Percentiles rank a stretch among this genome's conserved stretches.
These are phyloP conservation scores for Trichophyton equinum DNA, from an alignment of 2,329 filamentous ascomycete species.

Conservation along the genomic window DNA sequence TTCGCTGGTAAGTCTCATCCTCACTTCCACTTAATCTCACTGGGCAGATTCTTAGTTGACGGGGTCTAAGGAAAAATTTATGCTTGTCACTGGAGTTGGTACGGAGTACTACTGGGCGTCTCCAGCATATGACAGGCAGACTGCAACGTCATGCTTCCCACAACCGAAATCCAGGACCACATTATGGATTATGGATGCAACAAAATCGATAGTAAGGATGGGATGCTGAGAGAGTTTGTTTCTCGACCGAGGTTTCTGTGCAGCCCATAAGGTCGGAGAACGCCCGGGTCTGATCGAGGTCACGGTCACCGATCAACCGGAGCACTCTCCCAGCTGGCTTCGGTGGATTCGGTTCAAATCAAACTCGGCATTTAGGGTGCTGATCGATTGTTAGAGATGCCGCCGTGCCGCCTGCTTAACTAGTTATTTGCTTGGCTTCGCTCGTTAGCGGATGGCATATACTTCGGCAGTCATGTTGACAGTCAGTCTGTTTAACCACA, in stretches of 20 bases:
- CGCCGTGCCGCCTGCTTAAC: neutral
- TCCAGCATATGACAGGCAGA: neutral
- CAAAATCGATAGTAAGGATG: neutral
- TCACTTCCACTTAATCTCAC: neutral
- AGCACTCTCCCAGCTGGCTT: neutral
- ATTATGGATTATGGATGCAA: neutral
- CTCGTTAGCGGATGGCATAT: neutral
- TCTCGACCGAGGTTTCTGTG: neutral
- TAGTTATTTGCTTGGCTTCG: neutral
- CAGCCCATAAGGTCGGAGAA: neutral
- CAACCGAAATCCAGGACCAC: neutral
- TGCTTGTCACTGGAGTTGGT: neutral
- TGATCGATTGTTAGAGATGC: neutral
- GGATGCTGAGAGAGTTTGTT: neutral
- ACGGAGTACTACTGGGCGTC: neutral
- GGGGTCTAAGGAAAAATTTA: neutral
- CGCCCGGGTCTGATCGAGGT: neutral
- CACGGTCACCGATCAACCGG: neutral
- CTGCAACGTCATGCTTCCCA: neutral
- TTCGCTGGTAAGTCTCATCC: neutral
- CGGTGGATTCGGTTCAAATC: neutral
- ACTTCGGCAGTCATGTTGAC: neutral
- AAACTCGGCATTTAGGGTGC: neutral
- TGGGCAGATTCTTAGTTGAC: neutral
- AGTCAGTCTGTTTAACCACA: neutral